phyloP scores from a whole-genome alignment of 108 stramenopile species.

The Seminavis robusta region DNA sequence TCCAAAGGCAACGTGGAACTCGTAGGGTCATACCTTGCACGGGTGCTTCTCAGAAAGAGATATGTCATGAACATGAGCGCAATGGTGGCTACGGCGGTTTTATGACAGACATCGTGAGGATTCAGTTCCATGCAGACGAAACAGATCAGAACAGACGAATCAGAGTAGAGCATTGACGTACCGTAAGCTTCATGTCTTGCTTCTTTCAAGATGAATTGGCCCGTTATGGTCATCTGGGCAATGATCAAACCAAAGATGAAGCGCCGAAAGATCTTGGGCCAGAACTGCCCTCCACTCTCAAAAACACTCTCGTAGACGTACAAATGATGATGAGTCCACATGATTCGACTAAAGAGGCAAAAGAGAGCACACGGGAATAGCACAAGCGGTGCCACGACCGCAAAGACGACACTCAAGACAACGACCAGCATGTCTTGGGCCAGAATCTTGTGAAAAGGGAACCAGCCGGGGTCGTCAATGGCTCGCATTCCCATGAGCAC shows the following conservation, averaged over 20 bases:
- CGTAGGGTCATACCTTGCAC: conserved; percentile 84
- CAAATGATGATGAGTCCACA: conserved; percentile 91
- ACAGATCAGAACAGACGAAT: too few species aligned
- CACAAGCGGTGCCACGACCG: conserved; percentile 88
- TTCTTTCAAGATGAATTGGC: conserved; percentile 88
- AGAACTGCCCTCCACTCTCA: conserved; percentile 92
- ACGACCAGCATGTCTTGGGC: conserved; percentile 93
- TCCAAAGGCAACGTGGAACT: conserved; percentile 82
- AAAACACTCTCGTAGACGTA: conserved; percentile 90
- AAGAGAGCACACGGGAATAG: conserved; percentile 80
- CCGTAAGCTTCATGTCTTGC: conserved; percentile 85
- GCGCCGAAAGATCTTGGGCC: conserved; percentile 90
- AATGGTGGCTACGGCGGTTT: too few species aligned
- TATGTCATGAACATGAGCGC: conserved; percentile 87
- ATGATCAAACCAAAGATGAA: conserved; percentile 88
- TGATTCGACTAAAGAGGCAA: conserved; percentile 73
- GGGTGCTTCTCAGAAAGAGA: conserved; percentile 72
- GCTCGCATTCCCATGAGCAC: conserved; percentile 64
- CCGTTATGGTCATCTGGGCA: conserved; percentile 88
- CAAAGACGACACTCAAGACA: conserved; percentile 84
- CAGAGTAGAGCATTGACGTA: too few species aligned
- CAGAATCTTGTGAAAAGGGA: conserved; percentile 88
- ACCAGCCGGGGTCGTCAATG: conserved; percentile 91
- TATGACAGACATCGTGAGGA: too few species aligned
- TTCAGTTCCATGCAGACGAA: too few species aligned